Evolutionary conservation across 371 early-diverging fungal genomes (phyloP), one percentile per base, ranked within the genome.

Genomic region (Enterocytospora artemiae): DNA sequence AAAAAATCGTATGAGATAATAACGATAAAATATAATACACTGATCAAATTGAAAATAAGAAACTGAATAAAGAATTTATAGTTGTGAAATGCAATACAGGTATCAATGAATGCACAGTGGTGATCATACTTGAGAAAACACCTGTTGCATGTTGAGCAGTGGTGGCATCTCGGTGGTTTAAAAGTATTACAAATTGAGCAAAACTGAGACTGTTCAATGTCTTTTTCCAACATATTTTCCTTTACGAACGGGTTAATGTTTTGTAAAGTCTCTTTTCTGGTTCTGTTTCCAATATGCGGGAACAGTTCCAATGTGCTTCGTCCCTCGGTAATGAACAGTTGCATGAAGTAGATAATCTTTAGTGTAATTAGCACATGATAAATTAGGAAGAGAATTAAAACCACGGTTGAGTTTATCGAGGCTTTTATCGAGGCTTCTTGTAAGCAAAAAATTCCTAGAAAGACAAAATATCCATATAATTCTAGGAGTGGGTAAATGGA

Each of bases 91-190:
- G 69, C 81, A 24, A 81, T 75, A 46, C 79, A 79, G 12, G 61
- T 46, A 55, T 70, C 74, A 12, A 76, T 33, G 41, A 70, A 55
- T 0, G n/a, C 2, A 56, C 77, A 76, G 53, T 81, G 79, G 60
- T 79, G 79, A 59, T 79, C 78, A 71, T 71, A 72, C 55, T 72
- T 70, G 14, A 80, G 69, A 49, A 70, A 67, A 65, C 82, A 81
- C 56, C 67, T 58, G 24, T 73, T 66, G 54, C 81, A 81, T 67
- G 20, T 57, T 12, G 22, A 31, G 54, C 82, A 81, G 53, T 81
- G 82, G 60, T 80, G 79, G 12, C 75, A 53, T 31, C 81, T 33
- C 30, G 71, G 69, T 12, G 81, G 81, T 58, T 80, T 79, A 49
- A 76, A 76, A 14, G 73, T 77, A 5, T 73, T 65, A 55, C 81